Evolutionary conservation across 2,329 filamentous ascomycete species (phyloP), one percentile per base, ranked within the genome.

Genomic region (Cladosporium phlei): DNA sequence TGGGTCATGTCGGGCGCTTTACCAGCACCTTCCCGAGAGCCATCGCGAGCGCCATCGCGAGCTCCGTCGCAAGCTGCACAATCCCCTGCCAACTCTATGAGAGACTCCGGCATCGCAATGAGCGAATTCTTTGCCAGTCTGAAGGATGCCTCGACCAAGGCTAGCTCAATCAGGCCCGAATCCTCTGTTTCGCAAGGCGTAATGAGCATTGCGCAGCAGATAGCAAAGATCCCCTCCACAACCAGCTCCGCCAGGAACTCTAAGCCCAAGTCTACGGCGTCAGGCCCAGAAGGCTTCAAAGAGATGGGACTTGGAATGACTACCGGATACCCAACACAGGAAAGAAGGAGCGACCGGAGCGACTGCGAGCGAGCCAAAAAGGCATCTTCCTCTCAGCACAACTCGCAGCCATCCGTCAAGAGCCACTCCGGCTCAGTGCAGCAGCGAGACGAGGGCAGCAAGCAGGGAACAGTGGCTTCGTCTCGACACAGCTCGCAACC

Each of bases 1-100:
- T n/a, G n/a, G 2, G 11, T 57, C n/a, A 58, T 62, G 55, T 56
- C 54, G 28, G 58, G 57, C 24, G 57, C 52, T 11, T 50, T 58
- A 4, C 48, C 48, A 3, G 38, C 19, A 8, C 7, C 48, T 9
- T 37, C 39, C 17, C 39, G 33, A 6, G 11, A 7, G n/a, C 16
- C 28, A 2, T 33, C 29, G 12, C 28, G n/a, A 10, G 19, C 20
- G 19, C 28, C 19, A n/a, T n/a, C n/a, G n/a, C n/a, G n/a, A n/a
- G n/a, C n/a, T n/a, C n/a, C n/a, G n/a, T n/a, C n/a, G 12, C 4
- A 11, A 2, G n/a, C n/a, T n/a, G n/a, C n/a, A 11, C 4, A 11
- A 2, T 43, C 42, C n/a, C 11, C 6, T 16, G 16, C 27, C n/a
- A 20, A 17, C 10, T 38, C 44, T 22, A 25, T 28, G 34, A 39